These are phyloP conservation scores for Daldinia sp. DNA, from an alignment of 2,329 filamentous ascomycete species.

Conservation along the genomic window DNA sequence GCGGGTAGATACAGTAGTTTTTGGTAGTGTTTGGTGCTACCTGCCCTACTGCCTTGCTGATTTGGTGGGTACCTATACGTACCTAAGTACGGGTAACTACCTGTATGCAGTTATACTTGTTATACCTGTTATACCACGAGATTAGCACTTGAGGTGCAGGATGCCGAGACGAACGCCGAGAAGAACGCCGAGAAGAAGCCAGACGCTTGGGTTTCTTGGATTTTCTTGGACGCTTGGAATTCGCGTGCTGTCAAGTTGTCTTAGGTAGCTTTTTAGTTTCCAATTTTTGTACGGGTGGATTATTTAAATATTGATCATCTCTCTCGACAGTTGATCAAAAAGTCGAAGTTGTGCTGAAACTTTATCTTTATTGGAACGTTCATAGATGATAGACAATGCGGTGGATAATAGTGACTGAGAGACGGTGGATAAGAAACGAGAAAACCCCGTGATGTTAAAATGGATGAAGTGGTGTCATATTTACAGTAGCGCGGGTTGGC, in stretches of 20 bases:
- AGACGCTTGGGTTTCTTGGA: slow-evolving; percentile 11
- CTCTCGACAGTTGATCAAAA: not conserved
- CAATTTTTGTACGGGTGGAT: not conserved
- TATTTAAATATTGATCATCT: slow-evolving; percentile 23
- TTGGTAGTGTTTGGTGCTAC: slow-evolving; percentile 9
- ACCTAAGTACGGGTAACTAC: not conserved
- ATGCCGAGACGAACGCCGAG: slow-evolving; percentile 4
- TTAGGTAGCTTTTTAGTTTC: not conserved
- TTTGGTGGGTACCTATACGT: slow-evolving; percentile 13
- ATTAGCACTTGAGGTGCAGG: not conserved
- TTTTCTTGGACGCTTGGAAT: not conserved
- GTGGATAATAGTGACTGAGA: slow-evolving; percentile 5
- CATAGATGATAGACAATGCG: not conserved
- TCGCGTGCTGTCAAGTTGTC: not conserved
- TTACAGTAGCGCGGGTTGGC: slow-evolving; percentile 22
- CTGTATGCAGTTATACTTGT: not conserved
- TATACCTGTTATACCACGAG: not conserved
- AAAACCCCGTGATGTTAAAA: slow-evolving; percentile 21
- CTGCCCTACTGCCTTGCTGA: slow-evolving; percentile 1
- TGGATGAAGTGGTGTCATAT: slow-evolving; percentile 27
- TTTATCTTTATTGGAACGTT: not conserved
- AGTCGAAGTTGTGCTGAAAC: not conserved
- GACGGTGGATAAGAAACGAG: slow-evolving; percentile 10
- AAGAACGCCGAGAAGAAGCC: slow-evolving; percentile 10
- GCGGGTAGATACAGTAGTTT: slow-evolving; percentile 20